phyloP scores from a whole-genome alignment of 2,329 filamentous ascomycete genomes.

The Penicillium aurantiogriseum region DNA sequence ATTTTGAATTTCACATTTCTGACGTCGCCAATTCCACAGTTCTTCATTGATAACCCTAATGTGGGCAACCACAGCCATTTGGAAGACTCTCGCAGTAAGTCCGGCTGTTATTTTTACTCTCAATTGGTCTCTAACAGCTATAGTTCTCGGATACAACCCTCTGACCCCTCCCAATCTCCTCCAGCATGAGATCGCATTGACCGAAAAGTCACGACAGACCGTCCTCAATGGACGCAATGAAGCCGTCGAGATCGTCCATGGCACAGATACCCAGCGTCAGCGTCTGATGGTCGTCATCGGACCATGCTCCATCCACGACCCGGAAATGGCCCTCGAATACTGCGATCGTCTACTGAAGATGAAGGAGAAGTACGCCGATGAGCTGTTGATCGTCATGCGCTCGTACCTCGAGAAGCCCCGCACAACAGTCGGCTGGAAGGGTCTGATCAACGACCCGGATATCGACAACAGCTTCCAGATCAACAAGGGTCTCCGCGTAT shows the following conservation, averaged over 20 bases:
- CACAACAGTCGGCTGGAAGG: slow-evolving; percentile 98
- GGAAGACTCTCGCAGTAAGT: slow-evolving; percentile 80
- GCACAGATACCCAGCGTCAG: slow-evolving; percentile 53
- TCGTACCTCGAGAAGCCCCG: slow-evolving; percentile 98
- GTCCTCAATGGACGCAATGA: slow-evolving; percentile 61
- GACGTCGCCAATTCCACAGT: slow-evolving; percentile 45
- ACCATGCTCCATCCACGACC: slow-evolving; percentile 97
- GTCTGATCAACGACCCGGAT: slow-evolving; percentile 96
- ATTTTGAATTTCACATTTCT: slow-evolving; percentile 11
- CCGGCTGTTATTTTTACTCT: neutral
- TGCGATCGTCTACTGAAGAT: slow-evolving; percentile 77
- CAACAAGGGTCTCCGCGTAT: slow-evolving; percentile 89
- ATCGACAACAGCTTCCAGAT: slow-evolving; percentile 99
- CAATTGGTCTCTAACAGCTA: slow-evolving; percentile 4
- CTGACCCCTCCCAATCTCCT: slow-evolving; percentile 91
- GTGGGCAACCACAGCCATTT: slow-evolving; percentile 71
- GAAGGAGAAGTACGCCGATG: slow-evolving; percentile 83
- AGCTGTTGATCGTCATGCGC: slow-evolving; percentile 94
- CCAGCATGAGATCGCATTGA: slow-evolving; percentile 77
- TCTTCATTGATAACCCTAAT: slow-evolving; percentile 75
- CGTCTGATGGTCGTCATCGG: slow-evolving; percentile 79
- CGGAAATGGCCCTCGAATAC: slow-evolving; percentile 85
- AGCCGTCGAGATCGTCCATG: slow-evolving; percentile 60
- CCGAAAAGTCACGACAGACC: slow-evolving; percentile 47
- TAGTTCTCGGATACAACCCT: slow-evolving; percentile 87